Percentiles rank a stretch among this genome's conserved stretches.
phyloP scores from a whole-genome alignment of 176 grass and related monocot species.

The Chrysopogon serrulatus region DNA sequence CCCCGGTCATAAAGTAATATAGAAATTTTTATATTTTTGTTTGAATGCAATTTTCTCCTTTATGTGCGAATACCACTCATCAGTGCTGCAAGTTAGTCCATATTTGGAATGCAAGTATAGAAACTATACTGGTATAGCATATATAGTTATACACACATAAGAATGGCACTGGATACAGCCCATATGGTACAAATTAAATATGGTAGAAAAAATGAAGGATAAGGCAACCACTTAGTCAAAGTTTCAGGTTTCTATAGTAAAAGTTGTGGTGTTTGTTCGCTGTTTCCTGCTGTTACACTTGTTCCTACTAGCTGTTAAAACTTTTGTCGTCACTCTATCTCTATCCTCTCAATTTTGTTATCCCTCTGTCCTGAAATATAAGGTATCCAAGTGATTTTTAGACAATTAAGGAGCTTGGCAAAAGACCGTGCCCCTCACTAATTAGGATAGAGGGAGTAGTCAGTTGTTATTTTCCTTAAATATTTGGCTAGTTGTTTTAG shows the following conservation, averaged over 20 bases:
- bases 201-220: neutral
- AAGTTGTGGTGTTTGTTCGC: slow-evolving; percentile 2
- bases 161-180: neutral
- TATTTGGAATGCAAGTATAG: neutral
- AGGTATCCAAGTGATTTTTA: too few relatives aligned
- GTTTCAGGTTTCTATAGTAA: neutral
- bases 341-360: neutral
- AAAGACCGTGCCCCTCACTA: too few relatives aligned
- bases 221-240: neutral
- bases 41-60: neutral
- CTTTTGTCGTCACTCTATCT: neutral
- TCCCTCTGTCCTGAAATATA: too few relatives aligned
- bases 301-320: neutral
- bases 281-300: neutral
- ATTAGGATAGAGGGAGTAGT: too few relatives aligned
- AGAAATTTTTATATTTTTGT: neutral
- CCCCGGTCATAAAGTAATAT: neutral
- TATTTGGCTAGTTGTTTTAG: too few relatives aligned
- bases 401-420: too few relatives aligned
- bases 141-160: neutral
- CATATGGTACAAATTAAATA: neutral
- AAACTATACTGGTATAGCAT: neutral
- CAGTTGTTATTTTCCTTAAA: too few relatives aligned
- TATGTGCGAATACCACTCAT: neutral
- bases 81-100: neutral